A percentile compares a stretch with the other conserved stretches of the same genome.
Evolutionary conservation across 2,329 filamentous ascomycete species (phyloP).

Genomic region (Pseudocercospora fijiensis): DNA sequence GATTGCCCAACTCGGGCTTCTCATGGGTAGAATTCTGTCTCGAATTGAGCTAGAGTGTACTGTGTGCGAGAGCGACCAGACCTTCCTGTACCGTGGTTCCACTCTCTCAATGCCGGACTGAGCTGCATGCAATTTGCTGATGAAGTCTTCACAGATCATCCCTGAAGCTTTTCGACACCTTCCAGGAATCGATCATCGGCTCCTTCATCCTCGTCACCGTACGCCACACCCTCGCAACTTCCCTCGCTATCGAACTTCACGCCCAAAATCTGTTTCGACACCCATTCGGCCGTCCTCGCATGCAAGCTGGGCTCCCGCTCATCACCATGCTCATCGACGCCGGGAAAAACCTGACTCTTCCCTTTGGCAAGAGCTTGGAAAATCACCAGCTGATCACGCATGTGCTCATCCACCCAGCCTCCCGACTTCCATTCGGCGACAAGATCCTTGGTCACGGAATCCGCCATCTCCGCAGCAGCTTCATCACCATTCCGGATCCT

Average conservation of each 20-base stretch:
- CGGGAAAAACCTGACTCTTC: constrained; percentile 35
- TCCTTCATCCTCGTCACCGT: constrained; percentile 12
- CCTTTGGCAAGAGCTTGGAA: constrained; percentile 58
- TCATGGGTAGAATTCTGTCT: background rate
- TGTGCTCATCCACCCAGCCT: constrained; percentile 54
- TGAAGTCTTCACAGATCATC: background rate
- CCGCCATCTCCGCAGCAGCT: constrained; percentile 39
- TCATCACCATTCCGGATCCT: constrained; percentile 31
- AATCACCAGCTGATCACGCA: constrained; percentile 60
- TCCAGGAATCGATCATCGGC: background rate
- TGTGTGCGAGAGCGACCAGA: background rate
- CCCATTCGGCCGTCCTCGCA: constrained; percentile 49
- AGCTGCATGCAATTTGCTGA: background rate
- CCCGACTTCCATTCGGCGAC: constrained; percentile 47
- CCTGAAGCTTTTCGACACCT: background rate
- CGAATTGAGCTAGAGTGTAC: background rate
- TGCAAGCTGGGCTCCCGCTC: constrained; percentile 45
- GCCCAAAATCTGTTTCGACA: constrained; percentile 41
- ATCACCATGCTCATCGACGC: constrained; percentile 21
- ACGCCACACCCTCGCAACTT: constrained; percentile 41
- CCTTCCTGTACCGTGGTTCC: background rate
- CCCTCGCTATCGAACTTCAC: constrained; percentile 42
- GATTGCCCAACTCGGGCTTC: background rate
- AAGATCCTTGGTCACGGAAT: constrained; percentile 48
- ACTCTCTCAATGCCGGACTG: background rate